Percentiles rank a stretch among this genome's conserved stretches.
phyloP scores from a whole-genome alignment of 257 asterid species.

The Gynochthodes officinalis region DNA sequence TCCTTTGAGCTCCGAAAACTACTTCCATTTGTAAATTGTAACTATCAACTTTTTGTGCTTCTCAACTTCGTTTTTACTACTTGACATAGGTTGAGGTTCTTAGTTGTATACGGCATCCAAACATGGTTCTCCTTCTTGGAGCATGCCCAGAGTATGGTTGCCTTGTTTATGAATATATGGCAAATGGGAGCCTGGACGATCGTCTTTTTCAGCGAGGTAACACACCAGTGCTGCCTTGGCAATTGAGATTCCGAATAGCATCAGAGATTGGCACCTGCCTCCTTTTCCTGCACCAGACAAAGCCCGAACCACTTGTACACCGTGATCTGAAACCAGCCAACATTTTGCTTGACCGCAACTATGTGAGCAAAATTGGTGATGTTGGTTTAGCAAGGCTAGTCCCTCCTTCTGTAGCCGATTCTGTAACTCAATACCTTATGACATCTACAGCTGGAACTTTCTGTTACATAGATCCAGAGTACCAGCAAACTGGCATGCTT shows the following conservation, averaged over 20 bases:
- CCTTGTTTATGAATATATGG: constrained; percentile 88
- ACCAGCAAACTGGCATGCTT: constrained; percentile 91
- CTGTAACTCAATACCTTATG: constrained; percentile 88
- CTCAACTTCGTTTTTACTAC: constrained; percentile 7
- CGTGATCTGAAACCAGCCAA: constrained; percentile 85
- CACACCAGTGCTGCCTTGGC: constrained; percentile 79
- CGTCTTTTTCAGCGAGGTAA: constrained; percentile 60
- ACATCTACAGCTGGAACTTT: constrained; percentile 94
- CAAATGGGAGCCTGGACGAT: constrained; percentile 90
- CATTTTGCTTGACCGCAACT: constrained; percentile 83
- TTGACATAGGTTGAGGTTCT: constrained; percentile 79
- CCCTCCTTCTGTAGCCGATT: constrained; percentile 84
- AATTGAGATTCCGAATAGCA: constrained; percentile 72
- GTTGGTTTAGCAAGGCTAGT: constrained; percentile 93
- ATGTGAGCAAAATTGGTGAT: constrained; percentile 85
- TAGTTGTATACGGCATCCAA: constrained; percentile 87
- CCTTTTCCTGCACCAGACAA: constrained; percentile 86
- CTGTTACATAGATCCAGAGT: constrained; percentile 92
- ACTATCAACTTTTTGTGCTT: background rate
- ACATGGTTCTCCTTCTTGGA: constrained; percentile 97
- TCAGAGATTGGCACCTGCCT: constrained; percentile 91
- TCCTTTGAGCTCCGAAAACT: background rate
- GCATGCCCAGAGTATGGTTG: constrained; percentile 98
- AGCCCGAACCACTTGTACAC: constrained; percentile 95
- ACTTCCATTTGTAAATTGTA: background rate